These are phyloP conservation scores for Aspergillus fructus DNA, from an alignment of 2,329 filamentous ascomycete species.

Conservation along the genomic window DNA sequence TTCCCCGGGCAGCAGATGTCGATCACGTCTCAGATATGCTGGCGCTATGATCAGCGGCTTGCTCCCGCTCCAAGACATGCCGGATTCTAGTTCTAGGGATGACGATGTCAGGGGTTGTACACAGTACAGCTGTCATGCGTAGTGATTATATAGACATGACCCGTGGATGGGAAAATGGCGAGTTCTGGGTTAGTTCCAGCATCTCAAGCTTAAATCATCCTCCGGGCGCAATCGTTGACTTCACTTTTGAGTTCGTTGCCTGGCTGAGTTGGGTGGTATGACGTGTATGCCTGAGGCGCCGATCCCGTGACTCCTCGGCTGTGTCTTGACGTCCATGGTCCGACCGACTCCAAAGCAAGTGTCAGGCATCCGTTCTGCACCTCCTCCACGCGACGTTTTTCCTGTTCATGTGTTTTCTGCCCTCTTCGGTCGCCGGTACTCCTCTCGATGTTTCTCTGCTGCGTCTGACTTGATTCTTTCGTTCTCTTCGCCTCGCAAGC, in stretches of 20 bases:
- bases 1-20: neutral
- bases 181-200: too few relatives aligned
- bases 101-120: neutral
- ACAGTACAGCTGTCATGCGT: neutral
- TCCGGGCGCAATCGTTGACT: neutral
- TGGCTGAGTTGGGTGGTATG: neutral
- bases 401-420: neutral
- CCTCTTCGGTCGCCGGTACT: constrained; percentile 5
- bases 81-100: neutral
- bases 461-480: neutral
- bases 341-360: neutral
- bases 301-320: constrained; percentile 19
- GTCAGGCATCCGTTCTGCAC: constrained; percentile 3
- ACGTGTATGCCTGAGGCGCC: constrained; percentile 11
- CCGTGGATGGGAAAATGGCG: too few relatives aligned
- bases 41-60: constrained; percentile 19
- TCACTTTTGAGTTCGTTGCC: neutral
- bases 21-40: neutral
- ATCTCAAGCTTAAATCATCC: neutral
- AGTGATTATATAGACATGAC: neutral
- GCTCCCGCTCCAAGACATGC: neutral
- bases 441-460: neutral
- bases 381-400: constrained; percentile 7
- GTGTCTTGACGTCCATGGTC: neutral
- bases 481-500: neutral